Percentiles rank a stretch among this genome's conserved stretches.
Evolutionary conservation across 2,329 filamentous ascomycete species (phyloP).

Genomic region (Diplodia seriata): DNA sequence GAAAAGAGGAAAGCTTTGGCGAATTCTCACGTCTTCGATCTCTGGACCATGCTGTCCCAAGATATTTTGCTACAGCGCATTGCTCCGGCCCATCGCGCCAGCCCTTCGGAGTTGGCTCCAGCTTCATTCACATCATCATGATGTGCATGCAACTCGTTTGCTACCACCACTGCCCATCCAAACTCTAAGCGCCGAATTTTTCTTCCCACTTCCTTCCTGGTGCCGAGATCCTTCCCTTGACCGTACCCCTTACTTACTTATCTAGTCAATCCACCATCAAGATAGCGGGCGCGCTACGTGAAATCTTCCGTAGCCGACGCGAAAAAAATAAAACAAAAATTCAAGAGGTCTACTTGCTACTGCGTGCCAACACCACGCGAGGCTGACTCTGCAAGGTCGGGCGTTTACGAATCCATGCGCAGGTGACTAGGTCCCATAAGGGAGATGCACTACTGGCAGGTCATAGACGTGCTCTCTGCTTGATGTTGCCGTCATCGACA

Average conservation of each 20-base stretch:
- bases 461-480: background rate
- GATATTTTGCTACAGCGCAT: background rate
- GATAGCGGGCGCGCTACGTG: background rate
- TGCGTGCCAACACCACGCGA: background rate
- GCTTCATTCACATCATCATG: background rate
- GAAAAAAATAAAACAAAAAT: too few species aligned
- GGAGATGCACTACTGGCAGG: background rate
- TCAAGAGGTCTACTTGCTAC: background rate
- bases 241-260: background rate
- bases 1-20: background rate
- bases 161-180: background rate
- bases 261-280: slow-evolving; percentile 5
- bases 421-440: background rate
- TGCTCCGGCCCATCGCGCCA: background rate
- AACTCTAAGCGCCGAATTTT: background rate
- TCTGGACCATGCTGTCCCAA: background rate
- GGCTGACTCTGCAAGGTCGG: background rate
- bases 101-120: background rate
- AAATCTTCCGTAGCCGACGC: background rate
- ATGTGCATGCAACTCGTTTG: background rate
- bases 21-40: background rate
- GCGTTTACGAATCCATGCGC: background rate
- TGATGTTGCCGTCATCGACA: background rate
- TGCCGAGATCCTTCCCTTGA: background rate
- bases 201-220: background rate